Base-by-base conservation (phyloP, 2,329 filamentous ascomycete species). In the Fusarium domesticum region DNA sequence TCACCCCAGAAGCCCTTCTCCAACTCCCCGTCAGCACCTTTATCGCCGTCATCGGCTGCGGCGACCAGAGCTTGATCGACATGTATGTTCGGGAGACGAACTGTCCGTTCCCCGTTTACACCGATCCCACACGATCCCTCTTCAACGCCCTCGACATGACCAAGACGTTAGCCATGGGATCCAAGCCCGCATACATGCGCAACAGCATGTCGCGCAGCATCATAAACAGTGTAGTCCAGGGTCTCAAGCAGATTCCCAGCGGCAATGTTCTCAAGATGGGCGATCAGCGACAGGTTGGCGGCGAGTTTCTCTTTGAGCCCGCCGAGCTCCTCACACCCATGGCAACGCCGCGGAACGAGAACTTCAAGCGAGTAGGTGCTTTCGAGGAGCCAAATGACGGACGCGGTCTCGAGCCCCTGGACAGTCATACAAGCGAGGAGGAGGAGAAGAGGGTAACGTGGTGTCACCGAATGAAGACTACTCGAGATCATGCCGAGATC, bases 391-490 rank as follows among this genome's bases (percentile, higher is more conserved):
- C 43, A 3, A 37, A 53, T 14, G 37, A 18, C 15, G 15, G 18
- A 19, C 18, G 20, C 11, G 16, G 18, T 14, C 18, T 18, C 18
- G 42, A 28, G 16, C 30, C 35, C 7, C 40, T 40, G 11, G 45
- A 43, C 16, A 40, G 42, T 17, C 18, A 40, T 2, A 64, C 60
- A 18, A 61, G 62, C 7, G 50, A 51, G 17, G 58, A 64, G 3
- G 72, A 79, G 58, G 72, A 78, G 58, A 85, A 86, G 67, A 71
- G 70, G 42, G 77, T 88, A 19, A 83, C 80, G 1, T 95, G 89
- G 88, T 90, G 85, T 57, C 87, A 92, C 67, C 76, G 87, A 19
- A 95, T 95, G 88, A 75, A 74, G 61, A 87, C 80, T 45, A 92
- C 87, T 11, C 71, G 88, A 37, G 88, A 91, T 54, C 89, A 95